Conservation (phyloP, 116 monocot genomes). For the Iris pallida region DNA sequence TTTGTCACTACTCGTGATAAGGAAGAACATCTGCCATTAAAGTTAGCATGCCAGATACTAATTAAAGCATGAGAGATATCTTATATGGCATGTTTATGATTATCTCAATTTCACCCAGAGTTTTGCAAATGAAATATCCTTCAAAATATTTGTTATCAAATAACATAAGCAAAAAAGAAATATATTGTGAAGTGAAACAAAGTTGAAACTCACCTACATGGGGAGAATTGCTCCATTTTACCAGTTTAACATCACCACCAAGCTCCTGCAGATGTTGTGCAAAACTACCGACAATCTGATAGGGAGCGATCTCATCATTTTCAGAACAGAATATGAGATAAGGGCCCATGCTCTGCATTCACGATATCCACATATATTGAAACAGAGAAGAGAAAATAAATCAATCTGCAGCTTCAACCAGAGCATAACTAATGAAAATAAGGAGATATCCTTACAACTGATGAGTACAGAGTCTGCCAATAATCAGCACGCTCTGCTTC, state of each 20-base stretch:
- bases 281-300: slow-evolving; percentile 51
- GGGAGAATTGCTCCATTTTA: slow-evolving; percentile 69
- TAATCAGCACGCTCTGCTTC: slow-evolving; percentile 72
- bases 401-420: not conserved
- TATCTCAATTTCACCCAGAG: too few relatives aligned
- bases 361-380: not conserved
- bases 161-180: not conserved
- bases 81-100: too few relatives aligned
- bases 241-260: slow-evolving; percentile 76
- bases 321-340: slow-evolving; percentile 78
- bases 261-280: slow-evolving; percentile 57
- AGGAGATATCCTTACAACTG: slow-evolving; percentile 53
- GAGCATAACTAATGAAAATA: not conserved
- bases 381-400: not conserved
- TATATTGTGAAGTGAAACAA: not conserved
- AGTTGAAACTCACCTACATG: slow-evolving; percentile 44
- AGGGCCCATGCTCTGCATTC: slow-evolving; percentile 61
- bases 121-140: too few relatives aligned
- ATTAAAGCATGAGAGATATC: too few relatives aligned
- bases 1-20: too few relatives aligned
- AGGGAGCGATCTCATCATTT: slow-evolving; percentile 72
- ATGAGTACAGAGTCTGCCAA: slow-evolving; percentile 74
- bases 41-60: too few relatives aligned
- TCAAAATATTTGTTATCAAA: too few relatives aligned
- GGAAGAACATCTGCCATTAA: too few relatives aligned